Base-by-base conservation (phyloP, 2,329 filamentous ascomycete species). In the Paraphoma sp. region DNA sequence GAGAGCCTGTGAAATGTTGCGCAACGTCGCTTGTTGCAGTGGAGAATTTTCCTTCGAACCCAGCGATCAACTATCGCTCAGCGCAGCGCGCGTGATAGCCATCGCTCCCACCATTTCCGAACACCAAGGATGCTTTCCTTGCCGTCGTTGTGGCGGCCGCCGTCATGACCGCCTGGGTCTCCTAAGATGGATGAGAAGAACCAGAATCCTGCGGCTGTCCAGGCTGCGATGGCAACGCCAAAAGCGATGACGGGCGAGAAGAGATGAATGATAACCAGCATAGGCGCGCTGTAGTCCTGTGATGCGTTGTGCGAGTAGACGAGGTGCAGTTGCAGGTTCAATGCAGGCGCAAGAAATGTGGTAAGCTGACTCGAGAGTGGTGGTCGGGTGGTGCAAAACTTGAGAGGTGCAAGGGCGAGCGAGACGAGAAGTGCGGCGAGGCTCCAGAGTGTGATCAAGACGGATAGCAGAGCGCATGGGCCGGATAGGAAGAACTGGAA, bases 121-220 rank as follows among this genome's bases (percentile, higher is more conserved):
- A 88, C 81, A 3, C 81, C 81, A 2, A 89, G 73, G 4, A 88
- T 85, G 11, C 85, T 83, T 18, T 85, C 84, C 51, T 82, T 79
- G 11, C 86, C 86, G 62, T 89, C 86, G 59, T 88, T 86, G 60
- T 82, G 82, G 28, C 33, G 33, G 33, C 33, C 33, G 33, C 83
- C 81, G 63, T 84, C 83, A 30, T 82, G 83, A 41, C 83, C 83
- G 52, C 86, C 85, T 30, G 86, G 86, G 71, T 88, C 86, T 4
- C 86, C 86, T 47, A 89, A 76, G 10, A 88, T 83, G 65, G 82
- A 81, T 23, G 84, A 80, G 66, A 86, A 87, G 49, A 87, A 75
- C 86, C 86, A 88, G 75, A 88, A 89, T 17, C 80, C 82, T 1
- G 84, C 86, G 0, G 85, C 80, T 0, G 84, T 82, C 86, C 86